A percentile compares a stretch with the other conserved stretches of the same genome.
These are phyloP conservation scores for Pseudogymnoascus sp. DNA, from an alignment of 2,329 filamentous ascomycete species.

Conservation along the genomic window DNA sequence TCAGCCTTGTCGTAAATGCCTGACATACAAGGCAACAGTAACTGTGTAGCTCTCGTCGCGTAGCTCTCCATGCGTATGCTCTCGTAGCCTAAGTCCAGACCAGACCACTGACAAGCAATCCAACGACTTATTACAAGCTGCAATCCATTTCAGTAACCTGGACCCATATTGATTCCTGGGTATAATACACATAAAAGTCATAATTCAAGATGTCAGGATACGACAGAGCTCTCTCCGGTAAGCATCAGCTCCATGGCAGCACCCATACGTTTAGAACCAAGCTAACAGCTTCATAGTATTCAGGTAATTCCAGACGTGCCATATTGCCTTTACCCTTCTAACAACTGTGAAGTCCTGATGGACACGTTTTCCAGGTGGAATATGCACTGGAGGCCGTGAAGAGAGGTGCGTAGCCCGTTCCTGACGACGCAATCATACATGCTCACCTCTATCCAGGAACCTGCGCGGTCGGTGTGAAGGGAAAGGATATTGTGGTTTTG, in stretches of 20 bases:
- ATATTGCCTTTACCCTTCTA: constrained; percentile 29
- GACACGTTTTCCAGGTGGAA: constrained; percentile 99
- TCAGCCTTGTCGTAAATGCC: neutral
- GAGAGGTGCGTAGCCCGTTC: constrained; percentile 56
- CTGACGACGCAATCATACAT: neutral
- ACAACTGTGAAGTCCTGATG: constrained; percentile 71
- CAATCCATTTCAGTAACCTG: constrained; percentile 13
- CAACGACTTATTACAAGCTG: constrained; percentile 12
- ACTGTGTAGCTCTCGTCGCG: constrained; percentile 11
- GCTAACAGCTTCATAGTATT: constrained; percentile 57
- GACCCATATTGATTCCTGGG: neutral
- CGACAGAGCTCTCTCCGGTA: constrained; percentile 98
- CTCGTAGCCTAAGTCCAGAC: constrained; percentile 12
- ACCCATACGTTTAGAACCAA: constrained; percentile 35
- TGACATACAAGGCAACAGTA: neutral
- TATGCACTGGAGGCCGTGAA: constrained; percentile 99
- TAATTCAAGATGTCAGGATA: constrained; percentile 74
- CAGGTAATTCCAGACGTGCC: constrained; percentile 44
- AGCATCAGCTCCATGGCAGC: constrained; percentile 33
- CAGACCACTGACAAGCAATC: constrained; percentile 10
- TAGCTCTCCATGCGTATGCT: constrained; percentile 11
- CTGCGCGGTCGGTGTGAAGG: constrained; percentile 96
- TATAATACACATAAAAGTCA: neutral
- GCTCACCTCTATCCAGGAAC: constrained; percentile 54
- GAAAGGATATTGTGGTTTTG: constrained; percentile 84